phyloP scores from a whole-genome alignment of 768 basidiomycete genomes.

The Boletus rubescentipes region DNA sequence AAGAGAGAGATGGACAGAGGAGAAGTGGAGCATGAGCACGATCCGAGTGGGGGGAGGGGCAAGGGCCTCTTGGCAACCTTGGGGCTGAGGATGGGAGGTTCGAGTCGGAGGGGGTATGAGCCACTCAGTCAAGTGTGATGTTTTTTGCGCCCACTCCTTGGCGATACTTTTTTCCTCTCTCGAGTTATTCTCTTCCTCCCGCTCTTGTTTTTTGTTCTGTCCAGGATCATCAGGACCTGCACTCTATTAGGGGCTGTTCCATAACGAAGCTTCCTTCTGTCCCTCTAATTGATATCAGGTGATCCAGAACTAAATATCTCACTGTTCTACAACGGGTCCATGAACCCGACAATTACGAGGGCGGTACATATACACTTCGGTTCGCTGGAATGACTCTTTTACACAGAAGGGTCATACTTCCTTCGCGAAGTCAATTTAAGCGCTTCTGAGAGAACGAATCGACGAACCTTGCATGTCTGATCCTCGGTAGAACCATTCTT shows the following conservation, averaged over 20 bases:
- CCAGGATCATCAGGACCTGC: neutral
- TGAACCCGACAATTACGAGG: no score
- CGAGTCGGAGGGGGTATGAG: conserved; percentile 35
- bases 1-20: conserved; percentile 50
- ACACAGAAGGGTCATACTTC: no score
- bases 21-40: conserved; percentile 46
- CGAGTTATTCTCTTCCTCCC: neutral
- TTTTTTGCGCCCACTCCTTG: neutral
- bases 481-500: neutral
- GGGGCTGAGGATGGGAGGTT: conserved; percentile 37
- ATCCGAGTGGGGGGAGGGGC: conserved; percentile 37
- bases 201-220: neutral
- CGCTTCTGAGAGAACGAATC: neutral
- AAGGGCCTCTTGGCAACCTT: conserved; percentile 39
- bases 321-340: no score
- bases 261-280: neutral
- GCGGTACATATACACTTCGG: no score
- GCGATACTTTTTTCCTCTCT: no score
- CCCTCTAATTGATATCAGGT: neutral
- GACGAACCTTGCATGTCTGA: neutral
- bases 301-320: neutral
- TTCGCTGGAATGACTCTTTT: no score
- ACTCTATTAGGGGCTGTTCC: neutral
- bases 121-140: conserved; percentile 32
- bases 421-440: neutral